Percentiles rank a stretch among this genome's conserved stretches.
Conservation (phyloP, 2,329 filamentous ascomycete species). For the Emericellopsis atlantica region DNA sequence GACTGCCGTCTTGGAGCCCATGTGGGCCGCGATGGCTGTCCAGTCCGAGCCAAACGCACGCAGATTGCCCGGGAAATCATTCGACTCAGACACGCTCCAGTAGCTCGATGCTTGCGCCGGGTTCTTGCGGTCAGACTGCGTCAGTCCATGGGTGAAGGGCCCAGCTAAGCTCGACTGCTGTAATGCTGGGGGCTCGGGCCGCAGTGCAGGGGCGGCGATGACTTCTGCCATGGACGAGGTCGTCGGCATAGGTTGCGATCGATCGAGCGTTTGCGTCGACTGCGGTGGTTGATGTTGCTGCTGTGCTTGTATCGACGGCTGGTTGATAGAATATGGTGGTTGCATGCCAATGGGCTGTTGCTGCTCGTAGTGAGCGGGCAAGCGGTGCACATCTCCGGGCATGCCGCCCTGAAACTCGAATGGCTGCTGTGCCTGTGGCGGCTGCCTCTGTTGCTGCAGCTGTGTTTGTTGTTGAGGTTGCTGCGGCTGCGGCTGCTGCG, state of each 20-base stretch:
- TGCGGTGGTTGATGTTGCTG: conserved; percentile 7
- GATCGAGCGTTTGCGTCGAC: conserved; percentile 17
- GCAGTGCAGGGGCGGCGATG: conserved; percentile 42
- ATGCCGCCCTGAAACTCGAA: conserved; percentile 26
- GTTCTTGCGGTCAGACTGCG: conserved; percentile 34
- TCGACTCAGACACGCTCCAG: conserved; percentile 75
- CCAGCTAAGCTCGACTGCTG: conserved; percentile 13
- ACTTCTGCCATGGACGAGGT: conserved; percentile 32
- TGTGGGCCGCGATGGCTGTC: conserved; percentile 59
- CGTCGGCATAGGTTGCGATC: conserved; percentile 18
- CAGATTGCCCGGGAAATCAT: conserved; percentile 62
- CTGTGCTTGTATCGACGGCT: too few species aligned
- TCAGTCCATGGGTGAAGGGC: too few species aligned
- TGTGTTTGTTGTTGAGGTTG: too few species aligned
- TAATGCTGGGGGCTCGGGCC: conserved; percentile 35
- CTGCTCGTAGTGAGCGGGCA: conserved; percentile 30
- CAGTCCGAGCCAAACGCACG: conserved; percentile 71
- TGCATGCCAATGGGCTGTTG: conserved; percentile 20
- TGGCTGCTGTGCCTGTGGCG: too few species aligned
- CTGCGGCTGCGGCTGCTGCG: too few species aligned
- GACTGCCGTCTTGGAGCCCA: conserved; percentile 76
- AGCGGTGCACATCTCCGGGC: conserved; percentile 25
- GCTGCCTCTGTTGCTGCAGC: too few species aligned
- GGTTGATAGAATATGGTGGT: conserved; percentile 21
- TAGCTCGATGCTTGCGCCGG: conserved; percentile 61